Evolutionary conservation across 768 basidiomycete genomes (phyloP).

Genomic region (Tulasnella sp.): DNA sequence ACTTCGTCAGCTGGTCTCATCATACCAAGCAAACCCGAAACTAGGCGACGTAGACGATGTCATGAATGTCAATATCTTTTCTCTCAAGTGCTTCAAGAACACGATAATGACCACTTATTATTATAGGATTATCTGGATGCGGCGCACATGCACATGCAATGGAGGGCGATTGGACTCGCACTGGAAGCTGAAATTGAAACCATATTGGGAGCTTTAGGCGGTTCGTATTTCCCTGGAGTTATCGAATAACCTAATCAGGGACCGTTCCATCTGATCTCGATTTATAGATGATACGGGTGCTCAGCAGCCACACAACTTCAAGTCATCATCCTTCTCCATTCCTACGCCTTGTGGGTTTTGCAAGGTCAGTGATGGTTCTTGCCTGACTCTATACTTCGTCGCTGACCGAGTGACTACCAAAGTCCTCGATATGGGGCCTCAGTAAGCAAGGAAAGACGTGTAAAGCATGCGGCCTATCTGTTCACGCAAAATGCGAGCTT

Average conservation of each 20-base stretch:
- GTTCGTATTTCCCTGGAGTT: constrained; percentile 47
- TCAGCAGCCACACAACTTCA: constrained; percentile 75
- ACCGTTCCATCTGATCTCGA: not conserved
- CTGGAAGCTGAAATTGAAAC: constrained; percentile 67
- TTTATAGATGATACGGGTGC: constrained; percentile 72
- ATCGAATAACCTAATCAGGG: not conserved
- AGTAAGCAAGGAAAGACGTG: constrained; percentile 88
- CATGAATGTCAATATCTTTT: constrained; percentile 52
- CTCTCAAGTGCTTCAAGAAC: not conserved
- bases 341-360: constrained; percentile 82
- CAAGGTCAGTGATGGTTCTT: constrained; percentile 54
- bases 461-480: constrained; percentile 72
- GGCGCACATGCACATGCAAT: constrained; percentile 60
- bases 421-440: constrained; percentile 87
- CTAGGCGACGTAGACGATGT: constrained; percentile 63
- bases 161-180: constrained; percentile 58
- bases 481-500: constrained; percentile 83
- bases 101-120: not conserved
- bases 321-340: constrained; percentile 85
- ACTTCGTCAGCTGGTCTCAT: constrained; percentile 51
- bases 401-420: not conserved
- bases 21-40: constrained; percentile 54
- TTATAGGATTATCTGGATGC: constrained; percentile 64
- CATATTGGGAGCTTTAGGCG: constrained; percentile 64
- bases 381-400: not conserved